Evolutionary conservation across 2,329 filamentous ascomycete genomes (phyloP).

Genomic region (Claviceps monticola): DNA sequence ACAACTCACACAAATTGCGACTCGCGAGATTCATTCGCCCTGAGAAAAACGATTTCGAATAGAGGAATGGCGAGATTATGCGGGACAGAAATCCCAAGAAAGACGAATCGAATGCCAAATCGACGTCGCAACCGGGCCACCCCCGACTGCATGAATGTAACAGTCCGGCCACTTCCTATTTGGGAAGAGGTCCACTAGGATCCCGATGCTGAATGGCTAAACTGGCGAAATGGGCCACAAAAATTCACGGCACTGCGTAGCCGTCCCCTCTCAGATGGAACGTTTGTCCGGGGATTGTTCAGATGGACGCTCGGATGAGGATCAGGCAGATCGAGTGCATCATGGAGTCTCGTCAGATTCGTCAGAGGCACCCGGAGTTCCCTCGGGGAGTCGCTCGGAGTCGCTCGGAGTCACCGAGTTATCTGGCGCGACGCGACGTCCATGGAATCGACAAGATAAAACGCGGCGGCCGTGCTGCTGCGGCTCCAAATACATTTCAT

Average conservation of each 20-base stretch:
- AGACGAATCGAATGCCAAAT: not conserved
- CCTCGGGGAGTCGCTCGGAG: too few species aligned
- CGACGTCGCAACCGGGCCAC: not conserved
- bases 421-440: too few species aligned
- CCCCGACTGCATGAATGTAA: not conserved
- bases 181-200: not conserved
- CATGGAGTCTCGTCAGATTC: too few species aligned
- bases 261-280: too few species aligned
- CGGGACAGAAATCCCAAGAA: not conserved
- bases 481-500: too few species aligned
- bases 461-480: too few species aligned
- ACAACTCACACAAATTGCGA: not conserved
- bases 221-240: not conserved
- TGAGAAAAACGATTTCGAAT: not conserved
- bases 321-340: too few species aligned
- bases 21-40: not conserved
- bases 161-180: conserved; percentile 4
- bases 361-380: too few species aligned
- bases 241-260: not conserved
- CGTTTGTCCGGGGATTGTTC: too few species aligned
- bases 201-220: not conserved
- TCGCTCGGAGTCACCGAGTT: too few species aligned
- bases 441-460: too few species aligned
- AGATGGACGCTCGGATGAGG: too few species aligned
- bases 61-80: not conserved